phyloP scores from a whole-genome alignment of 1,139 yeast genomes.

The Pneumocystis murina region DNA sequence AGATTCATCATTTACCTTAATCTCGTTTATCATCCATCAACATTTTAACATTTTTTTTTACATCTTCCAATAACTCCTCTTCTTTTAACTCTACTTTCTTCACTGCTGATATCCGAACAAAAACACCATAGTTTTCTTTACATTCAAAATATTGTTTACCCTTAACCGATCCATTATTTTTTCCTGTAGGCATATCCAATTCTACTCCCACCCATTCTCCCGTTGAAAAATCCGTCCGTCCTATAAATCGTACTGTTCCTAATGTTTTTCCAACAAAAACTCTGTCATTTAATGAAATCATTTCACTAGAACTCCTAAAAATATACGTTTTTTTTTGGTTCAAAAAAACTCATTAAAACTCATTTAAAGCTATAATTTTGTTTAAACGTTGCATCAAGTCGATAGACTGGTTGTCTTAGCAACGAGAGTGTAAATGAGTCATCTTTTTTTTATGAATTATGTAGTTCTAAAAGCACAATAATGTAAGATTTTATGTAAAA shows the following conservation, averaged over 20 bases:
- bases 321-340: background rate
- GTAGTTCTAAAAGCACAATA: too few species aligned
- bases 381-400: background rate
- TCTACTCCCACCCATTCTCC: conserved; percentile 62
- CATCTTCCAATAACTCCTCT: background rate
- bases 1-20: background rate
- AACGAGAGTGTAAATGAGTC: too few species aligned
- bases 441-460: too few species aligned
- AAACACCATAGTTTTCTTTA: conserved; percentile 36
- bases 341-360: background rate
- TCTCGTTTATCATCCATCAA: background rate
- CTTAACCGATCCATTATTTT: conserved; percentile 61
- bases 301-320: background rate
- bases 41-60: background rate
- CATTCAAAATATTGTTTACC: conserved; percentile 51
- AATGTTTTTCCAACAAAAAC: conserved; percentile 3
- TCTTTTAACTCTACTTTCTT: background rate
- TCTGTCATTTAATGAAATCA: background rate
- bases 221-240: conserved; percentile 14
- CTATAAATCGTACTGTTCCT: conserved; percentile 15
- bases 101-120: conserved; percentile 17
- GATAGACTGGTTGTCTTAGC: too few species aligned
- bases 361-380: background rate
- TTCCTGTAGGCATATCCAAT: conserved; percentile 46
- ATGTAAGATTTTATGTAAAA: too few species aligned